Evolutionary conservation across 2,329 filamentous ascomycete species (phyloP), one percentile per base, ranked within the genome.

Genomic region (Chaetomium globosum): DNA sequence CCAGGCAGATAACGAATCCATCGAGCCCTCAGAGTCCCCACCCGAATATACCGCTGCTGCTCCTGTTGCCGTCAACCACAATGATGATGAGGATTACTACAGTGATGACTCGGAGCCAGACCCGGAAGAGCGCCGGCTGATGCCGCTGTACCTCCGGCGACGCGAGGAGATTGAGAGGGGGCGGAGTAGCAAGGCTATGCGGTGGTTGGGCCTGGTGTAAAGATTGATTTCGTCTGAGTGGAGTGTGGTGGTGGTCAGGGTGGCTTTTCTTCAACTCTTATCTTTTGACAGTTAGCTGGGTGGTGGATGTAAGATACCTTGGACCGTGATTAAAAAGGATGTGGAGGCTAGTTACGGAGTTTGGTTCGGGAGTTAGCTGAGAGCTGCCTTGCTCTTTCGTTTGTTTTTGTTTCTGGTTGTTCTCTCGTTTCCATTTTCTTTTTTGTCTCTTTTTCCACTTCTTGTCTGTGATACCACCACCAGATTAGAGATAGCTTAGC

Each of bases 161-260:
- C 59, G 68, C 60, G 31, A 64, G 51, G 65, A 68, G 8, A 65
- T 66, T 58, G 67, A 70, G 13, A 48, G 62, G 36, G 55, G 65
- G 23, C 23, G 63, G 59, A 78, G 63, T 19, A 53, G 30, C 31
- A 65, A 79, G 70, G 77, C 77, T 19, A 63, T 78, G 64, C 76
- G 73, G 67, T 78, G 75, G 75, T 70, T 79, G 51, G 77, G 77
- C 7, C n/a, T 74, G 36, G 65, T 55, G 19, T 72, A 61, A 61
- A 13, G n/a, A 8, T 19, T 26, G 5, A 52, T 43, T 19, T 43
- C n/a, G 16, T 7, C 16, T 43, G 16, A 2, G 16, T 36, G 8
- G 3, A 12, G 10, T 12, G 39, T 19, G 39, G 39, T 43, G 39
- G 19, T 26, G 21, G 28, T 16, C 16, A 43, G 12, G 3, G 54